phyloP scores from a whole-genome alignment of 306 rosid species.

The Pterocarpus santalinus region DNA sequence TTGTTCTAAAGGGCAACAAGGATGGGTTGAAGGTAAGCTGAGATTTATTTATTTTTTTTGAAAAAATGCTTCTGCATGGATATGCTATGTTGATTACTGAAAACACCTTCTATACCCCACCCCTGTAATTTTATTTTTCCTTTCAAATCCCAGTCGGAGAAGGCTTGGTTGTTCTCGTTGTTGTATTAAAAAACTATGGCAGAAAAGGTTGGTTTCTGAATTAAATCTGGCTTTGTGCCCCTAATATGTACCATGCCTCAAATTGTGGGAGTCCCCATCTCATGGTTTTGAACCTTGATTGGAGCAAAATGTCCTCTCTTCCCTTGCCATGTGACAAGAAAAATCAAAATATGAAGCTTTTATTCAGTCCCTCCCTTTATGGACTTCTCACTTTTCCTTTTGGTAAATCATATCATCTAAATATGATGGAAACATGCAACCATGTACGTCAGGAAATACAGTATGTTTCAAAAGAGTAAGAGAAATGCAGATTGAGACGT shows the following conservation, averaged over 20 bases:
- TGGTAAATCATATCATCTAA: not conserved
- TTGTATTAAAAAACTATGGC: not conserved
- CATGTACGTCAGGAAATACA: not conserved
- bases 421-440: not conserved
- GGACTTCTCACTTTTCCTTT: not conserved
- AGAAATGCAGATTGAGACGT: not conserved
- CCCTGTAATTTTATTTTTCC: too few relatives aligned
- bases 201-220: conserved; percentile 13
- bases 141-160: too few relatives aligned
- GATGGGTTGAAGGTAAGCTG: conserved; percentile 90
- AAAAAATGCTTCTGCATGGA: conserved; percentile 4
- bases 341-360: conserved; percentile 13
- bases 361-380: not conserved
- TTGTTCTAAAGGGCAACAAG: conserved; percentile 91
- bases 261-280: not conserved
- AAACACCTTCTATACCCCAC: not conserved
- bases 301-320: not conserved
- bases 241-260: not conserved
- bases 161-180: too few relatives aligned
- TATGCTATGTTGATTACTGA: conserved; percentile 9
- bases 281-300: not conserved
- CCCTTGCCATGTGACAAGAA: not conserved
- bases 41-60: conserved; percentile 12
- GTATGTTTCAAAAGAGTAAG: conserved; percentile 3
- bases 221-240: conserved; percentile 8